These are phyloP conservation scores for Sambucus nigra DNA, from an alignment of 129 eudicot species.

Conservation along the genomic window DNA sequence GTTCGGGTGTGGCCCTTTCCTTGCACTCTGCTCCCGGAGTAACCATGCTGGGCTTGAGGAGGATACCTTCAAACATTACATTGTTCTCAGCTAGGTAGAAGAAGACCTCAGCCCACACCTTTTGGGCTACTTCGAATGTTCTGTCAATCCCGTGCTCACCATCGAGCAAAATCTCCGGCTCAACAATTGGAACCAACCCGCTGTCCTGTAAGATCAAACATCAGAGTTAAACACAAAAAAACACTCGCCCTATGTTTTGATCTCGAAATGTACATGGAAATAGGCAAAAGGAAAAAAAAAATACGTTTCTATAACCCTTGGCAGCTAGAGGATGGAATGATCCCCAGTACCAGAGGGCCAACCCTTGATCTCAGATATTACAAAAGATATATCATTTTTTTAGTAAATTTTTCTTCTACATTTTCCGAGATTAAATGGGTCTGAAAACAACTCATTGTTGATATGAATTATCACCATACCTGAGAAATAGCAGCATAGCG, in stretches of 20 bases:
- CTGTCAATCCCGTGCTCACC: conserved; percentile 70
- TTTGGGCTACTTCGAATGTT: conserved; percentile 56
- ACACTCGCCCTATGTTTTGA: too few relatives aligned
- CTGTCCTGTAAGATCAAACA: conserved; percentile 44
- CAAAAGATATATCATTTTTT: too few relatives aligned
- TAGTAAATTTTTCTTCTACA: too few relatives aligned
- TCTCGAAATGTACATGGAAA: too few relatives aligned
- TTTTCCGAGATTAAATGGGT: too few relatives aligned
- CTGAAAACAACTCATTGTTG: background rate
- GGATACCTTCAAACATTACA: conserved; percentile 64
- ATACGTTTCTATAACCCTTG: too few relatives aligned
- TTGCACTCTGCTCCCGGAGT: conserved; percentile 74
- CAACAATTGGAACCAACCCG: conserved; percentile 72
- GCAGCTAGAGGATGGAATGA: too few relatives aligned
- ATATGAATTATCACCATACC: conserved; percentile 17
- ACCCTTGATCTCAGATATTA: too few relatives aligned
- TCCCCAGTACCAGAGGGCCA: too few relatives aligned
- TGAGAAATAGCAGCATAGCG: conserved; percentile 87
- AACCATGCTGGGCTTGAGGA: conserved; percentile 84
- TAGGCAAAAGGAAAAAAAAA: too few relatives aligned
- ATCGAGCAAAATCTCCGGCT: conserved; percentile 62
- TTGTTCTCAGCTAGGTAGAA: conserved; percentile 65
- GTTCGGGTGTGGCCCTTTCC: conserved; percentile 63
- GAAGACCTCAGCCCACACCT: conserved; percentile 79
- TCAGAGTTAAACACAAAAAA: background rate